Conservation (phyloP, 2,329 filamentous ascomycete genomes). For the Phaeoacremonium minimum region DNA sequence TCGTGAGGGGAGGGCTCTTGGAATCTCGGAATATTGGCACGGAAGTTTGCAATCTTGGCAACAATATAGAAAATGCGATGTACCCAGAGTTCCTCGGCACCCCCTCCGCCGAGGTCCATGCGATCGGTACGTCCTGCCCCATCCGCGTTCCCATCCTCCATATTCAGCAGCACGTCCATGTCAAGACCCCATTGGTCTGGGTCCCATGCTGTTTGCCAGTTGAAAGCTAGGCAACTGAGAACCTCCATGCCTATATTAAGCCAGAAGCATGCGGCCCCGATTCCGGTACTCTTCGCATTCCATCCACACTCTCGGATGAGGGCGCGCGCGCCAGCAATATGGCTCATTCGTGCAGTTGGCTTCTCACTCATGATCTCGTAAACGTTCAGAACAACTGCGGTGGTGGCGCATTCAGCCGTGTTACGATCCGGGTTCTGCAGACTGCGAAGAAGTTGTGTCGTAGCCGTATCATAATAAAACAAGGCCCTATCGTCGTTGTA, state of each 20-base stretch:
- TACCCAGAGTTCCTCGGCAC: conserved; percentile 79
- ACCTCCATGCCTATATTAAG: conserved; percentile 87
- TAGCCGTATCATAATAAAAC: conserved; percentile 83
- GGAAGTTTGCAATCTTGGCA: conserved; percentile 82
- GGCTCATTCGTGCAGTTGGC: conserved; percentile 77
- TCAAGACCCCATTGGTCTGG: conserved; percentile 88
- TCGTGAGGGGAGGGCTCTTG: conserved; percentile 56
- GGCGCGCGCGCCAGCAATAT: conserved; percentile 79
- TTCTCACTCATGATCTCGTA: conserved; percentile 90
- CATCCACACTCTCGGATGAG: conserved; percentile 87
- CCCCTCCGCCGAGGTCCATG: conserved; percentile 25
- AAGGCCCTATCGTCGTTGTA: conserved; percentile 69
- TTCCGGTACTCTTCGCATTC: conserved; percentile 73
- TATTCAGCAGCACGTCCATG: conserved; percentile 44
- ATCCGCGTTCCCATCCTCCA: conserved; percentile 7
- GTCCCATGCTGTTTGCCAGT: conserved; percentile 84
- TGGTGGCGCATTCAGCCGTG: conserved; percentile 78
- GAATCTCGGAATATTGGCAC: conserved; percentile 61
- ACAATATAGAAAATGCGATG: conserved; percentile 86
- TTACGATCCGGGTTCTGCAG: conserved; percentile 83
- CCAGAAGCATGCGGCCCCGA: conserved; percentile 91
- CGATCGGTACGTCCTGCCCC: not conserved
- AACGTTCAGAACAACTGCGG: conserved; percentile 83
- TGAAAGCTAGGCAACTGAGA: conserved; percentile 81
- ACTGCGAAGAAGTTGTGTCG: conserved; percentile 68